Base-by-base conservation (phyloP, 768 basidiomycete genomes). In the Tricholoma furcatifolium region DNA sequence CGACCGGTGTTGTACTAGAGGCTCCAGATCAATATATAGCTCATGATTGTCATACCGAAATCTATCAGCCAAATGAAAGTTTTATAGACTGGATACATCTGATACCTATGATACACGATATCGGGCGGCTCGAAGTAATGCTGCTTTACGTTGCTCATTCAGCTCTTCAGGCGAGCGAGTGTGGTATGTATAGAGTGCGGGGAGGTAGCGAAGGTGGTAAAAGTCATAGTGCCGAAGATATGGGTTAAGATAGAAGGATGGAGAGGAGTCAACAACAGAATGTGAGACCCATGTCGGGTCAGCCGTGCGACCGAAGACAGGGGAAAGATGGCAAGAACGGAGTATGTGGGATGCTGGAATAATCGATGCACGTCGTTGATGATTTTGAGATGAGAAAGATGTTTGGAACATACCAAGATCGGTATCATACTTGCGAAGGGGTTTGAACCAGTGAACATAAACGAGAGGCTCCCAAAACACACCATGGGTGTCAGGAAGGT, bases 141-240 rank as follows among this genome's bases (percentile, higher is more conserved):
- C 41, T 1, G 56, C 38, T 20, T 46, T 56, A n/a, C n/a, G 27
- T 55, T 53, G 49, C 11, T 12, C 10, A 42, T 8, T 9, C 9
- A 23, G n/a, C n/a, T n/a, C n/a, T n/a, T n/a, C n/a, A n/a, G n/a
- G n/a, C n/a, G n/a, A n/a, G n/a, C n/a, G n/a, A n/a, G n/a, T n/a
- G n/a, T n/a, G n/a, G n/a, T n/a, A n/a, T n/a, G n/a, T n/a, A 20
- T 40, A 40, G 4, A 38, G 36, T 12, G 36, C 36, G 3, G 36
- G 36, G 36, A 38, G 36, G 36, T 38, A 38, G 11, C 58, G 59
- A 23, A 70, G 53, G 2, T 56, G 49, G 31, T 42, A 63, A 32
- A 70, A 70, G 32, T 67, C 63, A 17, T 54, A 52, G 30, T 65
- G 66, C 2, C 60, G 57, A 32, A 70, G 57, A 57, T 70, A 70